These are phyloP conservation scores for Collybiopsis confluens DNA, from an alignment of 768 basidiomycete genomes.

Conservation along the genomic window DNA sequence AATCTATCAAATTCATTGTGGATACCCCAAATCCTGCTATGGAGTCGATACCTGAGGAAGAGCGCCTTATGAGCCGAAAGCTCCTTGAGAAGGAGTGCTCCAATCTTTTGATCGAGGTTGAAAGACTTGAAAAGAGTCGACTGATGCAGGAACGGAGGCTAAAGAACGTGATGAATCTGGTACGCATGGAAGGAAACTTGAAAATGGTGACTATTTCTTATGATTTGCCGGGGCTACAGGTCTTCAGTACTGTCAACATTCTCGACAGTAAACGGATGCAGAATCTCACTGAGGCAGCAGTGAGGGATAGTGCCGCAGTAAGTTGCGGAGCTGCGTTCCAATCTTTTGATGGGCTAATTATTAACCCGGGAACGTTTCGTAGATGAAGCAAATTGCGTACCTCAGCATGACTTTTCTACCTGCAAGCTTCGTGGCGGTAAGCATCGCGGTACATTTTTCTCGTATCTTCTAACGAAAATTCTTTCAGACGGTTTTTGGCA, in stretches of 20 bases:
- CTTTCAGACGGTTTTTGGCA: slow-evolving; percentile 49
- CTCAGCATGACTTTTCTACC: slow-evolving; percentile 62
- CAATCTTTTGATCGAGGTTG: slow-evolving; percentile 46
- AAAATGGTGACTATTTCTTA: not conserved
- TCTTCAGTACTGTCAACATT: slow-evolving; percentile 58
- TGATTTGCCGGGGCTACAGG: slow-evolving; percentile 36
- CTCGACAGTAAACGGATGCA: slow-evolving; percentile 50
- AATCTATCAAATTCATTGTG: slow-evolving; percentile 46
- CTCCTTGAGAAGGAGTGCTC: slow-evolving; percentile 45
- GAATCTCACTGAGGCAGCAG: slow-evolving; percentile 45
- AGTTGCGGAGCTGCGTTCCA: not conserved
- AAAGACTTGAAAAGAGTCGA: slow-evolving; percentile 36
- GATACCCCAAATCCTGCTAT: slow-evolving; percentile 51
- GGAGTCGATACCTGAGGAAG: slow-evolving; percentile 26
- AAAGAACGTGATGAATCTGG: slow-evolving; percentile 51
- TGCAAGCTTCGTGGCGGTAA: slow-evolving; percentile 46
- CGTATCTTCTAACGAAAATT: not conserved
- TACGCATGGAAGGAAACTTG: slow-evolving; percentile 16
- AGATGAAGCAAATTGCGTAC: slow-evolving; percentile 59
- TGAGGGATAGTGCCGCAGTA: slow-evolving; percentile 7
- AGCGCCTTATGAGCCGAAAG: slow-evolving; percentile 22
- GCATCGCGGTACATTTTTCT: slow-evolving; percentile 6
- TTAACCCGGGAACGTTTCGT: not conserved
- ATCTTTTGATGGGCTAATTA: not conserved
- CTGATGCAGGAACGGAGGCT: slow-evolving; percentile 44